A percentile compares a stretch with the other conserved stretches of the same genome.
phyloP scores from a whole-genome alignment of 2,329 filamentous ascomycete genomes.

The Alternaria angustiovoidea region DNA sequence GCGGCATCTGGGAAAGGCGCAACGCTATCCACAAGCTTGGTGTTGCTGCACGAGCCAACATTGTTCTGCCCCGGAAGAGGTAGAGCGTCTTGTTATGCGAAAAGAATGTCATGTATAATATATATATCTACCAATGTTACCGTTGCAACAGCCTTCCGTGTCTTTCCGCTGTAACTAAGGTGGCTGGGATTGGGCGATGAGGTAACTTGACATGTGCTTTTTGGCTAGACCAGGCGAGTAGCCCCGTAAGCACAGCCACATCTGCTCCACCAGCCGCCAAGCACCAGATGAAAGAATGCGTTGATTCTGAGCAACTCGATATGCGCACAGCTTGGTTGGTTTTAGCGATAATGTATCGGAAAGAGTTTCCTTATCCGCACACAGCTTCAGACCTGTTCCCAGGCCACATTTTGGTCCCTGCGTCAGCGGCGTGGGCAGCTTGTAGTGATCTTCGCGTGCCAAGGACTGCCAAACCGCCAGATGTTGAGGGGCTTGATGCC shows the following conservation, averaged over 20 bases:
- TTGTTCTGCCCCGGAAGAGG: conserved; percentile 51
- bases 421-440: conserved; percentile 7
- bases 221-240: conserved; percentile 8
- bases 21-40: conserved; percentile 80
- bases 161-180: background rate
- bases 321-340: background rate
- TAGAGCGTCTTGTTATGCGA: conserved; percentile 16
- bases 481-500: conserved; percentile 25
- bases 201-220: conserved; percentile 1
- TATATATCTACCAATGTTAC: background rate
- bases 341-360: background rate
- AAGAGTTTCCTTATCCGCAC: background rate
- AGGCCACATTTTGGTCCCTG: background rate
- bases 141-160: background rate
- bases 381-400: background rate
- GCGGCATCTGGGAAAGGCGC: conserved; percentile 83
- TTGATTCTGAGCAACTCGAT: background rate
- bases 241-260: conserved; percentile 28
- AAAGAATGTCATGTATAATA: conserved; percentile 7
- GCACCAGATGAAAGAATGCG: background rate
- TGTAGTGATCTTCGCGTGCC: conserved; percentile 17
- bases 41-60: conserved; percentile 79
- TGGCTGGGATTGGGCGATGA: background rate
- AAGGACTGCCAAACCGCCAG: conserved; percentile 28
- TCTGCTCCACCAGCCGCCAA: conserved; percentile 17